Base-by-base conservation (phyloP, 805 yeast species). In the Candida easanensis region DNA sequence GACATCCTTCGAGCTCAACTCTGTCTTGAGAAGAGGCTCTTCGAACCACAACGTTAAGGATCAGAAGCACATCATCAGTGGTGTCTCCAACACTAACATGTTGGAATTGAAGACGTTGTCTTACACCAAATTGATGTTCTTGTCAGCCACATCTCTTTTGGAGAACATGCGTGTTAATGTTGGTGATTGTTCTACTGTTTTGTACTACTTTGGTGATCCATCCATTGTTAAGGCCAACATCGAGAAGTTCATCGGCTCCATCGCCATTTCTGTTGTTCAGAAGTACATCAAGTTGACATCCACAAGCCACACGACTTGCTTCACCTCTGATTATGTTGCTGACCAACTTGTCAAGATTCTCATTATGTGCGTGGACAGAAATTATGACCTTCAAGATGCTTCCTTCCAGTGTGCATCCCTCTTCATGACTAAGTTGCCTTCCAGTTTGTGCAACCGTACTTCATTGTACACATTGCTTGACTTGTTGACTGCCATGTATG, bases 1-100 rank as follows among this genome's bases (percentile, higher is more conserved):
- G 60, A 88, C 95, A 16, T 88, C 96, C 3, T 73, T 93, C 49
- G 97, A 93, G 56, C 74, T 93, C 70, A 93, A 93, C 59, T 84
- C 96, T 1, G 88, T 93, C 22, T 71, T 93, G 41, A 78, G 95
- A 58, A 76, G 98, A 48, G 96, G 96, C 13, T 82, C 96, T 0
- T 86, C 96, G 2, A 84, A 84, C 54, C 81, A 79, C 44, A 86
- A 86, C 47, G 80, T 85, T 37, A 85, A 80, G 61, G 79, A 82
- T 46, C 96, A 89, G 60, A 80, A 80, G 44, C 82, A 75, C 40
- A 73, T 76, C 19, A 66, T 85, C 41, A 47, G 66, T 23, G 60
- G 60, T 10, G 58, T 61, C 19, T 54, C 68, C 5, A 60, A 64
- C 34, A 44, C 64, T 1, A 80, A 76, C 44, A 61, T 81, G 3